Base-by-base conservation (phyloP, 768 basidiomycete genomes). In the Calocybe indica region DNA sequence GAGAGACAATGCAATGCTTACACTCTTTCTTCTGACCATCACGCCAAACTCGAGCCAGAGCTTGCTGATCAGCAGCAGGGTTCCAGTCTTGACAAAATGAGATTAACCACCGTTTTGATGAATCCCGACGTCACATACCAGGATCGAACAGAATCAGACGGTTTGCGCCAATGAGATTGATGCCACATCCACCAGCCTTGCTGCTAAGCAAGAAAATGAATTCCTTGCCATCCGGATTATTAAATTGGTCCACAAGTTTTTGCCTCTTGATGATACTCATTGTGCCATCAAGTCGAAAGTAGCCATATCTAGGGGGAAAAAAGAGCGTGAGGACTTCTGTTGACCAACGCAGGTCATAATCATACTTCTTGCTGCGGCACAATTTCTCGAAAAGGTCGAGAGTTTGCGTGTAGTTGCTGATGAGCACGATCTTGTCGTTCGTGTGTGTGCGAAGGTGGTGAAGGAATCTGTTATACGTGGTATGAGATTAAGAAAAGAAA, bases 11-110 rank as follows among this genome's bases (percentile, higher is more conserved):
- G 36, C 14, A 61, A 22, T 22, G 22, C 88, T 45, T 59, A 93
- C 95, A 99, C 68, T 96, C 94, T 79, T 98, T 98, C 81, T 96
- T 99, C 65, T 98, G 95, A 0, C 95, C 95, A 60, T 99, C 95
- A 69, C 95, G 88, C 95, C 95, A 99, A 7, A 99, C 95, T 62
- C 95, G 92, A 38, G 95, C 95, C 5, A 99, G 75, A 6, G 95
- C 95, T 63, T 99, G 95, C 62, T 98, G 96, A 65, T 99, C 95
- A 28, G 94, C 92, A 7, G 95, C 95, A 22, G 94, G 94, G 58
- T 97, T 97, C 94, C 94, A 97, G 60, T 97, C 94, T 93, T 50
- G n/a, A 14, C 32, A 7, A 37, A 14, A 22, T 43, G 33, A 59
- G 33, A 40, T 43, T 12, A 34, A 34, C 49, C 15, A 42, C 40